Base-by-base conservation (phyloP, 2,329 filamentous ascomycete genomes). In the Trematosphaeria pertusa region DNA sequence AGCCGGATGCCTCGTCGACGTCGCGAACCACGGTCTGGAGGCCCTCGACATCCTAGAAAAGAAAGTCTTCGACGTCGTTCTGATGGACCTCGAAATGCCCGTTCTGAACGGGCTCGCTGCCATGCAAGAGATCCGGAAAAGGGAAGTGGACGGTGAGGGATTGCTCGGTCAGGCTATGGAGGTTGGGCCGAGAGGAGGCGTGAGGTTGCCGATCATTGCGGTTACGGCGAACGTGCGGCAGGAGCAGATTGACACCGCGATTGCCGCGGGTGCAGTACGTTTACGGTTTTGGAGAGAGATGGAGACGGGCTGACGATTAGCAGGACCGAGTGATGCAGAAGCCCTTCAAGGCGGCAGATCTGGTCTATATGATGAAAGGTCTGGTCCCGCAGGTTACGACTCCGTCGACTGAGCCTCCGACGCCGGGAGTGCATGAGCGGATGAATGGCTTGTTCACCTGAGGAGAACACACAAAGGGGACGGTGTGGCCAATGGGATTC, bases 11-110 rank as follows among this genome's bases (percentile, higher is more conserved):
- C 19, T 53, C 3, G 61, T 70, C 11, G 56, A 56, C 3, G 61
- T 70, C 3, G 69, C 69, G 2, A 70, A 69, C 21, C 67, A 73
- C 37, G 71, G 71, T n/a, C 58, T 67, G 10, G 70, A 72, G 53
- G 71, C 71, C 2, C 53, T 74, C 1, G 46, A 69, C 0, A 48
- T 50, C 8, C 52, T 71, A n/a, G 65, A 70, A 21, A 49, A 57
- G 21, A 44, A 58, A 14, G 48, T 37, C 1, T 68, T 70, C 21
- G 65, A 70, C 30, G 59, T 68, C 10, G 62, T 73, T 1, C 59
- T 74, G 14, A 73, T 78, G 75, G 81, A 84, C 52, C 75, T 82
- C 5, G 78, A 73, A 61, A 84, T 84, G 81, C 81, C 81, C 0
- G 69, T 82, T 4, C 76, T 84, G 54, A 75, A 83, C 40, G 67